Base-by-base conservation (phyloP, 2,329 filamentous ascomycete species). In the Hymenotorrendiella dingleyae region DNA sequence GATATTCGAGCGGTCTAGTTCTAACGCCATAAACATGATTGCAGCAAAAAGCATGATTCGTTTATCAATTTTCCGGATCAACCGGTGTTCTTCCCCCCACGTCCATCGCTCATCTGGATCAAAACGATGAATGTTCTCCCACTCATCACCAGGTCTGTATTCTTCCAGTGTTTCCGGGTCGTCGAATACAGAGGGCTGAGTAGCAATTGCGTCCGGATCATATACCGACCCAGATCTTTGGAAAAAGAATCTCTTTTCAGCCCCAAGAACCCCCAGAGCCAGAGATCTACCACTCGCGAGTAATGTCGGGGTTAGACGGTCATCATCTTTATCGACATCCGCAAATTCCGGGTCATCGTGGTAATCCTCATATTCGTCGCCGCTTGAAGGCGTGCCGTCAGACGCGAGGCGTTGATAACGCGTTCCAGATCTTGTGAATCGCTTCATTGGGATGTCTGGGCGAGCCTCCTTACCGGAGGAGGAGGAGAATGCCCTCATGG, bases 1-100 rank as follows among this genome's bases (percentile, higher is more conserved):
- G 9, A 82, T 67, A 52, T 82, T 83, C 21, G 72, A 70, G 17
- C 79, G 67, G 58, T 82, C 77, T 19, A 82, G 64, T 49, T 82
- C 73, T 4, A 82, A 66, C 1, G 72, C 73, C 50, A 80, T 78
- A 57, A 82, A 81, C 60, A 79, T 79, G 22, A 79, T 46, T 51
- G 67, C 67, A 22, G 50, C 56, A 41, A 60, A 62, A 21, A 60
- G 27, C 57, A 61, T 58, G 27, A 65, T 64, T 12, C 57, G 55
- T 3, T 53, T n/a, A 44, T 55, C 53, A 30, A 57, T 52, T 30
- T 54, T 57, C 8, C 54, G 37, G 20, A 58, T 51, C 16, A 59
- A 30, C 19, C 36, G 49, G 26, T 56, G 48, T 43, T 59, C 56
- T 34, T 59, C 56, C 6, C 42, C 47, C 49, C 51, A 52, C 1